phyloP scores from a whole-genome alignment of 495 filamentous ascomycete species.

The Lophiotrema nucula region DNA sequence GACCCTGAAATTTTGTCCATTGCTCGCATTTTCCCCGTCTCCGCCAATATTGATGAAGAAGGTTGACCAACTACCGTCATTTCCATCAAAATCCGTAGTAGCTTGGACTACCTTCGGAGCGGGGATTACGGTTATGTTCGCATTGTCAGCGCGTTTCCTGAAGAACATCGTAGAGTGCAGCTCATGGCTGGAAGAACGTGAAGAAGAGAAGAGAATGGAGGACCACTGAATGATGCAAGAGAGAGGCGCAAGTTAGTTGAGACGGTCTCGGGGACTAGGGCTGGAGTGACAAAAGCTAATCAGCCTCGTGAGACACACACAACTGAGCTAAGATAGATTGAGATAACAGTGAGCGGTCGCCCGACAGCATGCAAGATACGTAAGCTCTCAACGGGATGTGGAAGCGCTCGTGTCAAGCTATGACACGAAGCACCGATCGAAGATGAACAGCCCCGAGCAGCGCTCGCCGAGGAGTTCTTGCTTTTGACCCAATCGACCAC shows the following conservation, averaged over 20 bases:
- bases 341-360: background rate
- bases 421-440: constrained; percentile 15
- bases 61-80: constrained; percentile 36
- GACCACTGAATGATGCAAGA: background rate
- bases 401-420: constrained; percentile 12
- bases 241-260: constrained; percentile 12
- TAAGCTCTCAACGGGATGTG: constrained; percentile 15
- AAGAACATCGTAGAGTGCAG: constrained; percentile 23
- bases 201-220: background rate
- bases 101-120: constrained; percentile 13
- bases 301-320: constrained; percentile 10
- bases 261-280: constrained; percentile 7
- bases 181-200: constrained; percentile 9
- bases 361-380: constrained; percentile 3
- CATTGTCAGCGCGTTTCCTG: constrained; percentile 13
- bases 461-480: background rate
- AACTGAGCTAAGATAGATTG: constrained; percentile 1
- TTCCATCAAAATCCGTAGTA: constrained; percentile 27
- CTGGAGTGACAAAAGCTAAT: background rate
- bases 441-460: background rate
- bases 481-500: constrained; percentile 19
- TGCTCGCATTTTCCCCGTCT: background rate
- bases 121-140: constrained; percentile 7
- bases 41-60: constrained; percentile 33
- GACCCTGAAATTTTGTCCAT: constrained; percentile 30